phyloP scores from a whole-genome alignment of 2,329 filamentous ascomycete species.

The Colletotrichum liriopes region DNA sequence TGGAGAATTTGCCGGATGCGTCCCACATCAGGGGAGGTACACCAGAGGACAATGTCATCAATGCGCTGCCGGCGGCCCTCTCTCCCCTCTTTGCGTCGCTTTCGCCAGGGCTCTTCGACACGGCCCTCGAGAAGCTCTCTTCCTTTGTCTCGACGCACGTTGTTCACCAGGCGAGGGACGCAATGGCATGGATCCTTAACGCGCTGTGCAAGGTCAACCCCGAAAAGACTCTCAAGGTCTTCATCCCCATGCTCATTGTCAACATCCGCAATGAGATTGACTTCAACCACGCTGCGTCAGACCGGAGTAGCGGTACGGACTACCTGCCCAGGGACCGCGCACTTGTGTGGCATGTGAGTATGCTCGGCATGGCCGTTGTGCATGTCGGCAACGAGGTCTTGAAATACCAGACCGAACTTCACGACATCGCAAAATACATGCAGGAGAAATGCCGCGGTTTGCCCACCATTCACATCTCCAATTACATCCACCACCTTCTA shows the following conservation, averaged over 20 bases:
- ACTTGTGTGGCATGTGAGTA: conserved; percentile 96
- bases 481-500: conserved; percentile 96
- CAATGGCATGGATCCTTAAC: conserved; percentile 99
- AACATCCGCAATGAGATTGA: conserved; percentile 98
- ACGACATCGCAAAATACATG: conserved; percentile 95
- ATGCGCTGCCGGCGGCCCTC: conserved; percentile 91
- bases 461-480: conserved; percentile 95
- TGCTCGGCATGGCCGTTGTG: conserved; percentile 98
- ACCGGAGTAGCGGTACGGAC: conserved; percentile 92
- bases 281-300: conserved; percentile 95
- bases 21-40: conserved; percentile 90
- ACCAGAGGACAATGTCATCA: conserved; percentile 97
- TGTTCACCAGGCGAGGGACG: conserved; percentile 95
- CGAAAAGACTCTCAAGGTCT: conserved; percentile 90
- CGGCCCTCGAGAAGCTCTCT: conserved; percentile 91
- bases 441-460: conserved; percentile 95
- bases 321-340: conserved; percentile 93
- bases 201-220: conserved; percentile 96
- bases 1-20: conserved; percentile 95
- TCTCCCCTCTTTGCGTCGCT: conserved; percentile 91
- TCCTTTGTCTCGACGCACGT: conserved; percentile 95
- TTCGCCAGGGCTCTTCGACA: conserved; percentile 93
- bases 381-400: conserved; percentile 94
- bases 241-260: conserved; percentile 90
- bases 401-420: conserved; percentile 89